Evolutionary conservation across 2,329 filamentous ascomycete species (phyloP), one percentile per base, ranked within the genome.

Genomic region (Eutypa lata): DNA sequence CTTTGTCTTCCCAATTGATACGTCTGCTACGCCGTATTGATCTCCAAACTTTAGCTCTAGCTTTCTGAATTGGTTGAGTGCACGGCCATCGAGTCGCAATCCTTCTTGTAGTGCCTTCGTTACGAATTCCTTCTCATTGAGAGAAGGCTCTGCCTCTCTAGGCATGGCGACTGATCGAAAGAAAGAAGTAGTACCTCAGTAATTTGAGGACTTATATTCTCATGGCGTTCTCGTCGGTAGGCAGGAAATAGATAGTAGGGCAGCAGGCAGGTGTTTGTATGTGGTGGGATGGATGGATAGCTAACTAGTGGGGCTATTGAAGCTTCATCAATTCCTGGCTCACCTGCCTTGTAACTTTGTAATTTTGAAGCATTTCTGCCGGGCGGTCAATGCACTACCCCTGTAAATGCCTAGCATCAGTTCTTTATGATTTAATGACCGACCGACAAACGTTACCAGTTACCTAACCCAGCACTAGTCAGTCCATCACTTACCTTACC

Each of bases 1-100:
- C 92, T 87, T 90, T 52, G 94, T 97, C 76, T 93, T 96, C 62
- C 94, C 94, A 57, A 97, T 75, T 59, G 86, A 82, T 38, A 97
- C 89, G 65, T 96, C 90, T 61, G 88, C 90, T 62, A 93, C 86
- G 57, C 94, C 94, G 79, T 92, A 92, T 64, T 96, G 90, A 58
- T 96, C 88, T 48, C 91, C 91, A 72, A 97, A 96, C 3, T 79
- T 82, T 55, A 99, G 80, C 55, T 88, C 82, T 45, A 97, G 71
- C 47, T 84, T 78, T 60, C 94, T 85, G 71, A 90, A 94, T 64
- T 91, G 80, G 66, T 97, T 90, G 53, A 92, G 81, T 53, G 80
- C 77, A 59, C 94, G 89, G 62, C 89, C 89, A 73, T 99, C 94
- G 54, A 97, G 76, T 22, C 94, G 89, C 54, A 92, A 76, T 60